Evolutionary conservation across 768 basidiomycete genomes (phyloP), one percentile per base, ranked within the genome.

Genomic region (Daedaleopsis nitida): DNA sequence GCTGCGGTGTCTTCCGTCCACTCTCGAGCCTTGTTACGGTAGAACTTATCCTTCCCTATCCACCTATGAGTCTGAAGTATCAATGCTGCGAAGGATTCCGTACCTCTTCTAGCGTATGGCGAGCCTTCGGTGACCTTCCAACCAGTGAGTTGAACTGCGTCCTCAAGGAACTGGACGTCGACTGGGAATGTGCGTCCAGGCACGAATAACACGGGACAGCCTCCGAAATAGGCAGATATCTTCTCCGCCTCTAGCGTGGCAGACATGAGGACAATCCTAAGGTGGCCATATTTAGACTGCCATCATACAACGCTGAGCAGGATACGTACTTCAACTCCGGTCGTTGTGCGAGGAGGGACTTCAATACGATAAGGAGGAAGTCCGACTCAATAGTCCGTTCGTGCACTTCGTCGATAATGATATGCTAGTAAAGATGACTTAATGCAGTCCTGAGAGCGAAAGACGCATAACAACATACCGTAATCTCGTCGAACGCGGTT

Each of bases 381-480:
- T 98, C 96, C 0, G 94, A 96, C 71, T 99, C 96, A 66, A 99
- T 97, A 8, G 89, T 93, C 21, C 96, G 88, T 77, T 99, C 96
- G 69, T 99, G 96, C 50, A 91, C 92, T 78, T 99, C 96, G 66
- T 99, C 96, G 45, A 98, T 89, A 60, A 99, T 89, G 70, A 99
- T 87, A 69, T 97, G 95, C 92, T 24, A 49, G 19, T 9, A 1
- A 27, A n/a, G 24, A 24, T 24, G 3, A 32, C 27, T 32, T 32
- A 32, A 7, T 32, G 27, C 27, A 32, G 27, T 32, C 7, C 27
- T 32, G 27, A 32, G 27, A 32, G 27, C 27, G 27, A 32, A 32
- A 32, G 27, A 32, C 27, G 27, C 27, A 32, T 32, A 3, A 3
- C 27, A 47, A 65, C 83, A 74, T 66, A 93, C 94, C n/a, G 97